A percentile compares a stretch with the other conserved stretches of the same genome.
Conservation (phyloP, 371 early-diverging fungal species). For the Dichotomocladium elegans region DNA sequence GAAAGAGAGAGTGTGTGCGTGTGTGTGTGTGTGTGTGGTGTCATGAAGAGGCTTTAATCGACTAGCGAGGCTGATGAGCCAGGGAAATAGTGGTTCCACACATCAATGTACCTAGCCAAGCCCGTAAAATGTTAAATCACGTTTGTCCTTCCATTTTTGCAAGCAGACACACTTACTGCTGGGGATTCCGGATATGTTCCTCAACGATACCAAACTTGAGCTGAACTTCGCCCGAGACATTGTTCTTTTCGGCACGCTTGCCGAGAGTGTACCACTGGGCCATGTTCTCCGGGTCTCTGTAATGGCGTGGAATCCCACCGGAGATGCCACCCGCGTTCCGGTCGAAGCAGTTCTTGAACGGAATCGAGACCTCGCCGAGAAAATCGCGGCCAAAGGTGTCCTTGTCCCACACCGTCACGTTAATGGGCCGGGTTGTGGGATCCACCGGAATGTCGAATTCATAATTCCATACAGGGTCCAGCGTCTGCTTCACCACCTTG, state of each 20-base stretch:
- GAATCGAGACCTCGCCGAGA: slow-evolving; percentile 58
- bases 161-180: slow-evolving; percentile 21
- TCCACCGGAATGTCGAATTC: slow-evolving; percentile 61
- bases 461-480: slow-evolving; percentile 77
- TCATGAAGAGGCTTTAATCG: background rate
- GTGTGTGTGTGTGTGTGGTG: too few species aligned
- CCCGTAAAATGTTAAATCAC: background rate
- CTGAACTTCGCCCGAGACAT: slow-evolving; percentile 37
- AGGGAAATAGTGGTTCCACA: slow-evolving; percentile 7
- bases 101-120: slow-evolving; percentile 12
- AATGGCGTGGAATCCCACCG: slow-evolving; percentile 43
- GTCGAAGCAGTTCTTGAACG: slow-evolving; percentile 53
- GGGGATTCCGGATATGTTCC: slow-evolving; percentile 26
- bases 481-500: slow-evolving; percentile 58
- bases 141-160: background rate
- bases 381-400: slow-evolving; percentile 60
- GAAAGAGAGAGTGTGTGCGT: too few species aligned
- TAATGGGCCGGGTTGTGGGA: slow-evolving; percentile 32
- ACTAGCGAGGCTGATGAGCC: background rate
- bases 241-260: slow-evolving; percentile 38
- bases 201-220: slow-evolving; percentile 44
- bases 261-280: slow-evolving; percentile 28
- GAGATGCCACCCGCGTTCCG: slow-evolving; percentile 38
- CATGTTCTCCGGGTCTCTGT: slow-evolving; percentile 48
- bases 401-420: slow-evolving; percentile 56